Conservation (phyloP, 495 filamentous ascomycete genomes). For the Annulohypoxylon moriforme region DNA sequence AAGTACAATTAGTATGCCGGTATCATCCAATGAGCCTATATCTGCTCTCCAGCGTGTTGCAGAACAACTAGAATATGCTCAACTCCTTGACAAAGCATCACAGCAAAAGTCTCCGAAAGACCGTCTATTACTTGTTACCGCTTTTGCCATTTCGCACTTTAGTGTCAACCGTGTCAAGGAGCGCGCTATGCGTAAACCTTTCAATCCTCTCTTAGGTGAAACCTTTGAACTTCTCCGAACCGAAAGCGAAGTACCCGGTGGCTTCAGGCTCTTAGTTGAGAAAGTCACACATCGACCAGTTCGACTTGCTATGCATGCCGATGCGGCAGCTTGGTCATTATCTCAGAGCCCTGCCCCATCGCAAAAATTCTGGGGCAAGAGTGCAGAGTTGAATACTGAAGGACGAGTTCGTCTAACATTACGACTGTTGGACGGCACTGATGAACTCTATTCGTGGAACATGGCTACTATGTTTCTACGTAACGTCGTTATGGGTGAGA, state of each 20-base stretch:
- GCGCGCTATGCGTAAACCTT: constrained; percentile 94
- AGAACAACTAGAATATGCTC: constrained; percentile 89
- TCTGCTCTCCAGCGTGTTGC: constrained; percentile 88
- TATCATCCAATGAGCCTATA: constrained; percentile 92
- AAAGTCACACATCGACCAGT: constrained; percentile 95
- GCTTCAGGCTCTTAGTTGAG: constrained; percentile 90
- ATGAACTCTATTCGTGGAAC: constrained; percentile 86
- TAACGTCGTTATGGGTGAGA: constrained; percentile 97
- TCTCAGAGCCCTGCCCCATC: constrained; percentile 86
- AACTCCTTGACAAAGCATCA: constrained; percentile 82
- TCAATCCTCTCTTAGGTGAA: constrained; percentile 97
- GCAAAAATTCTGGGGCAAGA: constrained; percentile 99
- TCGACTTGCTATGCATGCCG: constrained; percentile 91
- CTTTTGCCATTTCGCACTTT: constrained; percentile 88
- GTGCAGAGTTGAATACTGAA: constrained; percentile 89
- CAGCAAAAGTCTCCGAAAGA: constrained; percentile 67
- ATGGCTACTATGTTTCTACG: constrained; percentile 88
- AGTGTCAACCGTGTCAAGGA: constrained; percentile 84
- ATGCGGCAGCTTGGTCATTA: constrained; percentile 83
- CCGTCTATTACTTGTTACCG: constrained; percentile 83
- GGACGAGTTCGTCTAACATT: constrained; percentile 81
- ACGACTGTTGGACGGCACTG: constrained; percentile 66
- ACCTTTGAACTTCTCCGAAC: constrained; percentile 93
- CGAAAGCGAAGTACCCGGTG: constrained; percentile 72
- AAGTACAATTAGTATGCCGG: constrained; percentile 95